Evolutionary conservation across 1,139 yeast genomes (phyloP).

Genomic region (Diutina sp.): DNA sequence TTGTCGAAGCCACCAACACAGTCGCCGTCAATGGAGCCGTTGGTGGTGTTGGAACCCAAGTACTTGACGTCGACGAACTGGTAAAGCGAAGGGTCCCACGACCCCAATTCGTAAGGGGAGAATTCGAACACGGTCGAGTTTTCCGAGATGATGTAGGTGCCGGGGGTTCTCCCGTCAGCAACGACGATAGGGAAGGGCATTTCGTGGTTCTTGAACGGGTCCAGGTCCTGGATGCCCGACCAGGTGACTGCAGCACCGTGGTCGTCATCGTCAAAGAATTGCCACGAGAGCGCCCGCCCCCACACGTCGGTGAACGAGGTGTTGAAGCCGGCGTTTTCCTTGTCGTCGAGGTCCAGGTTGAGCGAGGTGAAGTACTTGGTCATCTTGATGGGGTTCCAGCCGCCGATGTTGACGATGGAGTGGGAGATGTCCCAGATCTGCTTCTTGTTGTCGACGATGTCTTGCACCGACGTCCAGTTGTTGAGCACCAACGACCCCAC

Average conservation of each 20-base stretch:
- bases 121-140: slow-evolving; percentile 2
- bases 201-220: slow-evolving; percentile 10
- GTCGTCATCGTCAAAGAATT: slow-evolving; percentile 14
- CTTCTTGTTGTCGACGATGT: slow-evolving; percentile 14
- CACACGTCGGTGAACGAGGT: slow-evolving; percentile 29
- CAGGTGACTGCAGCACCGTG: slow-evolving; percentile 17
- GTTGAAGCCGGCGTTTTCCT: slow-evolving; percentile 22
- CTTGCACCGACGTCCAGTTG: slow-evolving; percentile 66
- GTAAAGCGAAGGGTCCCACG: slow-evolving; percentile 2
- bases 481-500: slow-evolving; percentile 71
- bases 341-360: slow-evolving; percentile 16
- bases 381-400: slow-evolving; percentile 23
- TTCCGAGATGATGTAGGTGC: slow-evolving; percentile 13
- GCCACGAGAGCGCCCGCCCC: slow-evolving; percentile 30
- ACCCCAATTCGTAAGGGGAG: slow-evolving; percentile 1
- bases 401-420: slow-evolving; percentile 22
- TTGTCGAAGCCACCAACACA: slow-evolving; percentile 57
- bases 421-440: slow-evolving; percentile 28
- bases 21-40: slow-evolving; percentile 10
- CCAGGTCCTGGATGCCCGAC: slow-evolving; percentile 16
- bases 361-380: slow-evolving; percentile 21
- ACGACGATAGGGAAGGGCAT: slow-evolving; percentile 32
- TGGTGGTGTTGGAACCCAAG: slow-evolving; percentile 3
- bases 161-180: slow-evolving; percentile 28
- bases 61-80: not conserved